phyloP scores from a whole-genome alignment of 2,329 filamentous ascomycete genomes.

The Alternaria sp. region DNA sequence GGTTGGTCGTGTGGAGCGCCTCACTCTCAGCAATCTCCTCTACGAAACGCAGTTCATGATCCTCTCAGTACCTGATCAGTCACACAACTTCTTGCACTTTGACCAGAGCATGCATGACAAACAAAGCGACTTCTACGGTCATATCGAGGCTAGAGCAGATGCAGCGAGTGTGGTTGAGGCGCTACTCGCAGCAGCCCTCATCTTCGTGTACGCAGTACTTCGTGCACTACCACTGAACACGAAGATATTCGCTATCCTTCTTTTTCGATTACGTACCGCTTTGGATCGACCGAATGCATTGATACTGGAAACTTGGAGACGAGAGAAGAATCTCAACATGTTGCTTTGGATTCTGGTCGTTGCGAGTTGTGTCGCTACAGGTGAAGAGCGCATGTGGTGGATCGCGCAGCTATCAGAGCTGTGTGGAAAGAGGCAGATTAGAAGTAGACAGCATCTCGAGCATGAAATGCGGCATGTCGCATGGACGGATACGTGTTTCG shows the following conservation, averaged over 20 bases:
- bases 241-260: conserved; percentile 20
- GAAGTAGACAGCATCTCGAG: conserved; percentile 13
- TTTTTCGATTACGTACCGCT: neutral
- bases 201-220: conserved; percentile 31
- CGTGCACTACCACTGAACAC: conserved; percentile 27
- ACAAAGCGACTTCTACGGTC: neutral
- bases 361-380: conserved; percentile 16
- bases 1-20: conserved; percentile 14
- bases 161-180: conserved; percentile 27
- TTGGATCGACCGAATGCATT: neutral
- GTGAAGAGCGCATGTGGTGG: conserved; percentile 22
- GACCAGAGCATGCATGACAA: conserved; percentile 6
- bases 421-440: conserved; percentile 5
- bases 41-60: conserved; percentile 31
- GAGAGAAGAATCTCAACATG: conserved; percentile 22
- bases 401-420: conserved; percentile 16
- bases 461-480: conserved; percentile 21
- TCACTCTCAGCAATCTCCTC: conserved; percentile 28
- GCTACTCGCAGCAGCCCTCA: conserved; percentile 21
- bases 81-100: conserved; percentile 18
- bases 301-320: conserved; percentile 9
- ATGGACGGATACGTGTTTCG: conserved; percentile 32
- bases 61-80: conserved; percentile 26
- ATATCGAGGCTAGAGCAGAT: conserved; percentile 14
- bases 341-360: conserved; percentile 33